A percentile compares a stretch with the other conserved stretches of the same genome.
phyloP scores from a whole-genome alignment of 129 eudicot genomes.

The Smallanthus sonchifolius region DNA sequence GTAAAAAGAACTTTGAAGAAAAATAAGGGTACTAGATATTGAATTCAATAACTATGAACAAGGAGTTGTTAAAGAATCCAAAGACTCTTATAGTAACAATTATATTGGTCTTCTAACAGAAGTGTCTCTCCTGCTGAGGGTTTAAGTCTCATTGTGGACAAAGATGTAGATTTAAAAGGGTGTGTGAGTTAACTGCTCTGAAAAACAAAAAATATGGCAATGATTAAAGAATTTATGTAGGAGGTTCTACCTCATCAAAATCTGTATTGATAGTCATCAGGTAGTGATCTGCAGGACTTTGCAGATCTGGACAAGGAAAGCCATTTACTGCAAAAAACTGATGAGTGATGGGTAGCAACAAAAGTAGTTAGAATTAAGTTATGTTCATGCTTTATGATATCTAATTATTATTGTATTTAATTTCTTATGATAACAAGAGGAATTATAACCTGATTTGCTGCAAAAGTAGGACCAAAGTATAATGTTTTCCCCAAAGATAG shows the following conservation, averaged over 20 bases:
- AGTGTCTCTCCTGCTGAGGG: no score
- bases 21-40: no score
- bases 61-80: background rate
- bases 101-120: no score
- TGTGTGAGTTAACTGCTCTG: no score
- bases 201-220: background rate
- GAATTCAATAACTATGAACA: no score
- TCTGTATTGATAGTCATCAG: conserved; percentile 64
- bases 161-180: no score
- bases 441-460: conserved; percentile 52
- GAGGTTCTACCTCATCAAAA: conserved; percentile 46
- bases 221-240: background rate
- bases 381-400: background rate
- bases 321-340: conserved; percentile 69
- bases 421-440: background rate
- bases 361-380: background rate
- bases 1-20: background rate
- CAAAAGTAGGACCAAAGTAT: conserved; percentile 53
- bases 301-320: conserved; percentile 53
- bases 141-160: no score
- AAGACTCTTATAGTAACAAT: no score
- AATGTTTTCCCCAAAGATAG: conserved; percentile 48
- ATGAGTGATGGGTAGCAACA: background rate
- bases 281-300: conserved; percentile 66
- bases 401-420: background rate